Percentiles rank a stretch among this genome's conserved stretches.
Evolutionary conservation across 495 filamentous ascomycete genomes (phyloP).

Genomic region (Neurospora africana): DNA sequence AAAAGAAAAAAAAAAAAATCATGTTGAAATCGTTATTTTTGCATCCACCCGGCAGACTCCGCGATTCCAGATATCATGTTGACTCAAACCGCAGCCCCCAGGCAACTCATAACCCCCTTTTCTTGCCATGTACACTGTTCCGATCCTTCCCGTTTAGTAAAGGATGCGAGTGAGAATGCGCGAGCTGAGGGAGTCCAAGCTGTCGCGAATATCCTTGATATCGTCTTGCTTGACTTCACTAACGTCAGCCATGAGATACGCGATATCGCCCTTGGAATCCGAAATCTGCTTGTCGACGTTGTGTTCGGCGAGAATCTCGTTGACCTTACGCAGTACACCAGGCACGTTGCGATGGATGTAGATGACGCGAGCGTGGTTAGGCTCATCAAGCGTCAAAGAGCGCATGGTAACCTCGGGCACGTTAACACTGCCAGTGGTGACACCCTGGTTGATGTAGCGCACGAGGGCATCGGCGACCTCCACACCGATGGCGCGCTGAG

Average conservation of each 20-base stretch:
- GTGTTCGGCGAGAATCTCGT: conserved; percentile 84
- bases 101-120: neutral
- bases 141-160: conserved; percentile 47
- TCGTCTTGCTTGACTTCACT: conserved; percentile 68
- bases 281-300: conserved; percentile 99
- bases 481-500: conserved; percentile 89
- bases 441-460: conserved; percentile 86
- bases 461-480: conserved; percentile 84
- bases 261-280: conserved; percentile 85
- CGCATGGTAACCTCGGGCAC: conserved; percentile 88
- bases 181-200: conserved; percentile 68
- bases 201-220: conserved; percentile 76
- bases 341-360: conserved; percentile 95
- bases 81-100: neutral
- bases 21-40: conserved; percentile 14
- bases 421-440: conserved; percentile 85
- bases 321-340: conserved; percentile 86
- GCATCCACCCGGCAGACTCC: conserved; percentile 10
- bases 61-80: conserved; percentile 7
- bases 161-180: conserved; percentile 81
- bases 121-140: neutral
- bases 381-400: conserved; percentile 75
- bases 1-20: neutral
- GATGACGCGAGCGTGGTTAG: conserved; percentile 79
- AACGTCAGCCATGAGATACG: conserved; percentile 97